Conservation (phyloP, 768 basidiomycete species). For the Punctularia strigosozonata region DNA sequence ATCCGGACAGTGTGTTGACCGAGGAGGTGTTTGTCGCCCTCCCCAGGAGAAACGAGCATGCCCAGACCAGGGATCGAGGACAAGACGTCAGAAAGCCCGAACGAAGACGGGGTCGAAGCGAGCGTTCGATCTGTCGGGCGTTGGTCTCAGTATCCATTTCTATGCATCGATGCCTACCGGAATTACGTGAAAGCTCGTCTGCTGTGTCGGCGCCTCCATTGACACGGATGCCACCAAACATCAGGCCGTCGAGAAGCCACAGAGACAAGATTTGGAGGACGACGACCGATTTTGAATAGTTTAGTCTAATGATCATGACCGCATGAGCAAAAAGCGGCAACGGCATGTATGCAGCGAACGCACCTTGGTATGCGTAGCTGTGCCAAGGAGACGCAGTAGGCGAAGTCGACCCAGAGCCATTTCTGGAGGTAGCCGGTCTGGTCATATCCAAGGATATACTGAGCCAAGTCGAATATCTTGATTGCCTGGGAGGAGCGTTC, state of each 20-base stretch:
- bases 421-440: conserved; percentile 37
- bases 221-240: conserved; percentile 63
- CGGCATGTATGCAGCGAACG: too few relatives aligned
- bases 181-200: too few relatives aligned
- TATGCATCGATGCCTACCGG: too few relatives aligned
- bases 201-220: conserved; percentile 34
- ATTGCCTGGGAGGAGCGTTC: conserved; percentile 55
- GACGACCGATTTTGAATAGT: conserved; percentile 52
- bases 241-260: conserved; percentile 53
- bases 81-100: conserved; percentile 37
- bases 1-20: conserved; percentile 89
- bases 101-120: conserved; percentile 31
- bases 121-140: too few relatives aligned
- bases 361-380: conserved; percentile 70
- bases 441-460: conserved; percentile 35
- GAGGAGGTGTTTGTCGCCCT: conserved; percentile 43
- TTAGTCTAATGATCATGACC: too few relatives aligned
- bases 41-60: conserved; percentile 28
- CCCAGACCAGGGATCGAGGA: conserved; percentile 40
- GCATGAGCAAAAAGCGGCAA: too few relatives aligned
- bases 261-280: conserved; percentile 47
- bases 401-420: conserved; percentile 64
- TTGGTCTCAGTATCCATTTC: too few relatives aligned
- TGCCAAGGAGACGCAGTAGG: conserved; percentile 43
- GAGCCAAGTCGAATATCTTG: conserved; percentile 63